Percentiles rank a stretch among this genome's conserved stretches.
phyloP scores from a whole-genome alignment of 2,329 filamentous ascomycete species.

The Bipolaris gigantea region DNA sequence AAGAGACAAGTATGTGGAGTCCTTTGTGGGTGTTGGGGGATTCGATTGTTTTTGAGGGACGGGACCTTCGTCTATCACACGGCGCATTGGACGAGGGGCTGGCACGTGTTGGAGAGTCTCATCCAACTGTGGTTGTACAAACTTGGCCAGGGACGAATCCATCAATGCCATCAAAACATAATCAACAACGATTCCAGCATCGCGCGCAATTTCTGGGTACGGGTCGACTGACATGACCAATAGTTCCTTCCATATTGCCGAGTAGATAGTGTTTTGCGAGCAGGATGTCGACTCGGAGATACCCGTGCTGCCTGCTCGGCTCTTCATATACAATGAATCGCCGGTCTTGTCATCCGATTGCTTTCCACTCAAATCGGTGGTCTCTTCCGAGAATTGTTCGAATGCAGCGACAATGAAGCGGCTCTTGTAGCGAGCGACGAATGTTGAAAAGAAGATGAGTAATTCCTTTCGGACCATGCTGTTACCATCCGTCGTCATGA shows the following conservation, averaged over 20 bases:
- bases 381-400: conserved; percentile 86
- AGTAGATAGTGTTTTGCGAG: conserved; percentile 87
- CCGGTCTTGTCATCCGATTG: conserved; percentile 30
- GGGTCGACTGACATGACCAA: conserved; percentile 90
- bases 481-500: conserved; percentile 92
- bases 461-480: conserved; percentile 93
- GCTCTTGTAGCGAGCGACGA: conserved; percentile 85
- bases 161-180: conserved; percentile 78
- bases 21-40: conserved; percentile 54
- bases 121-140: conserved; percentile 72
- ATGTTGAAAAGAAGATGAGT: conserved; percentile 89
- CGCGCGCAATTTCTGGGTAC: conserved; percentile 86
- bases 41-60: conserved; percentile 51
- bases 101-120: conserved; percentile 59
- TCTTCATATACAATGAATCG: conserved; percentile 36
- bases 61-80: conserved; percentile 33
- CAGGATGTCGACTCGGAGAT: conserved; percentile 24
- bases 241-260: conserved; percentile 91
- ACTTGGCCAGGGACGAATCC: conserved; percentile 71
- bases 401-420: conserved; percentile 91
- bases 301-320: conserved; percentile 18
- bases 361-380: conserved; percentile 33
- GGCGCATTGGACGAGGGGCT: conserved; percentile 51
- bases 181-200: conserved; percentile 84
- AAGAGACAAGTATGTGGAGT: conserved; percentile 60